Base-by-base conservation (phyloP, 306 rosid genomes). In the Lagenaria siceraria region DNA sequence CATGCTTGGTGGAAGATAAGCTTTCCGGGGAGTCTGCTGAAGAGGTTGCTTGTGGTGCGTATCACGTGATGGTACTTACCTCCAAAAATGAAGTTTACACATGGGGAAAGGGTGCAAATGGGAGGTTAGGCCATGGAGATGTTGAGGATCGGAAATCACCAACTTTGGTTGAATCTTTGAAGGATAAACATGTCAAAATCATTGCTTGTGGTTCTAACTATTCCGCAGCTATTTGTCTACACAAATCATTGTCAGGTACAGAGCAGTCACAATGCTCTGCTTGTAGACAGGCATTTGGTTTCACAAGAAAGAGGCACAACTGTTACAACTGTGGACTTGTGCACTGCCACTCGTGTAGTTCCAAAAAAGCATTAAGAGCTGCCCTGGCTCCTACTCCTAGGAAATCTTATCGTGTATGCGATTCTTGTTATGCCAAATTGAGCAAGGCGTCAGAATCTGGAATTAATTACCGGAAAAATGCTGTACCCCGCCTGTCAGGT, bases 51-150 rank as follows among this genome's bases (percentile, higher is more conserved):
- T 92, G 99, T 83, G 98, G 99, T 83, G 97, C 97, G 62, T 86
- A 96, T 88, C 99, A 96, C 82, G 92, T 91, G 82, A 93, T 91
- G 12, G 97, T 87, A 66, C 88, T 96, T 84, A 96, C 97, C 72
- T 89, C 96, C 25, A 96, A 88, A 88, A 89, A 91, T 54, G 99
- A 96, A 82, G 97, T 96, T 78, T 96, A 89, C 85, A 89, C 98
- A 8, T 96, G 99, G 99, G 99, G 98, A 49, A 96, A 92, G 88
- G 99, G 99, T 66, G 91, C 92, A 77, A 96, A 92, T 90, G 99
- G 98, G 70, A 96, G 96, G 46, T 86, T 96, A 80, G 99, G 99
- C 81, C 97, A 88, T 78, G 97, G 97, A 42, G 96, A 96, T 77
- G 82, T 83, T 18, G 94, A 89, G 76, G 99, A 96, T 81, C 89